A percentile compares a stretch with the other conserved stretches of the same genome.
phyloP scores from a whole-genome alignment of 768 basidiomycete genomes.

The Pulveroboletus sp. region DNA sequence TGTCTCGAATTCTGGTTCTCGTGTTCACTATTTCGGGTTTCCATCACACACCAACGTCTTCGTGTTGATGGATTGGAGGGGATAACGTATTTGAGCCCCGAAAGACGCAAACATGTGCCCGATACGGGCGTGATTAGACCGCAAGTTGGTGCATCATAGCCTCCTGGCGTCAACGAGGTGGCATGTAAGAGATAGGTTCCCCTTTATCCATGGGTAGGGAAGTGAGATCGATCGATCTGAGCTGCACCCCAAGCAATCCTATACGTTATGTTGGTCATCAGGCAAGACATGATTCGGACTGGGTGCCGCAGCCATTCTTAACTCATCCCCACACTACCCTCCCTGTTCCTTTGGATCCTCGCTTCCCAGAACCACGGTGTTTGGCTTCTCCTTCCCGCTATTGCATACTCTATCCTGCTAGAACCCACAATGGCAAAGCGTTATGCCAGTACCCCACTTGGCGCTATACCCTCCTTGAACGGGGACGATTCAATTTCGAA shows the following conservation, averaged over 20 bases:
- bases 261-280: background rate
- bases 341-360: background rate
- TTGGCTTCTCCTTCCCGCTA: background rate
- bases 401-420: background rate
- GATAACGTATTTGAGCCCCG: too few relatives aligned
- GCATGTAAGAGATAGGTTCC: slow-evolving; percentile 1
- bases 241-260: background rate
- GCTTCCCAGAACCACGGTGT: background rate
- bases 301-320: too few relatives aligned
- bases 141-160: slow-evolving; percentile 1
- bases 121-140: background rate
- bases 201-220: background rate
- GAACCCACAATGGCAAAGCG: slow-evolving; percentile 2
- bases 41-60: too few relatives aligned
- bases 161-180: slow-evolving; percentile 19
- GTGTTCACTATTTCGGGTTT: slow-evolving; percentile 3
- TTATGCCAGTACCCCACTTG: background rate
- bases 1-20: background rate
- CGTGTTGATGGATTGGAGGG: too few relatives aligned
- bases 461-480: background rate
- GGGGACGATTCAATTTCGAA: background rate
- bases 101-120: background rate
- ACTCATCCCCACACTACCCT: background rate
- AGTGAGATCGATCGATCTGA: slow-evolving; percentile 11
- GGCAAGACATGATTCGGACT: slow-evolving; percentile 7